Evolutionary conservation across 176 grass and related monocot genomes (phyloP), one percentile per base, ranked within the genome.

Genomic region (Thalia dealbata): DNA sequence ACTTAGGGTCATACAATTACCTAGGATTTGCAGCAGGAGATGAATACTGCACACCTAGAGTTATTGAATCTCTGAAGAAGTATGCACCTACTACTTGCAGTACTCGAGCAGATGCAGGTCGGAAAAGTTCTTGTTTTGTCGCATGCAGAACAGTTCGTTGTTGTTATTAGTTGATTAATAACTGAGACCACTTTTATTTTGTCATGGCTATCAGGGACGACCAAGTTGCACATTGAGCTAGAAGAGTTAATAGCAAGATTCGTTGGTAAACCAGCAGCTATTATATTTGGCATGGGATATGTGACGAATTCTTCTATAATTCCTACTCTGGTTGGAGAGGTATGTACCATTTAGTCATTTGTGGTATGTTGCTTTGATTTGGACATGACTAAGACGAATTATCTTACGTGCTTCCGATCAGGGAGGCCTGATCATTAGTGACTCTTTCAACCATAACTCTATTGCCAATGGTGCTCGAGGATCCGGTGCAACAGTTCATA

Each of bases 401-500:
- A 22, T 24, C 24, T 14, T 35, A 11, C 27, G 5, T 69, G 15
- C 21, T n/a, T n/a, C 3, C 22, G 11, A 44, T 23, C n/a, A 70
- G 67, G 67, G 67, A 25, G 67, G 67, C 21, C n/a, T 70, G 21
- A 70, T 70, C 12, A 26, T 70, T 24, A 70, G 67, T 48, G 67
- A 70, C 22, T 70, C 67, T 14, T 70, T 70, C 42, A 70, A 70
- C n/a, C 67, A 50, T 15, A 70, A 70, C 21, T 70, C 67, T 10
- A 70, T 70, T 25, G 67, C 46, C 67, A 50, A 7, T 70, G 67
- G 67, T 48, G 22, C 67, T 70, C 42, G 67, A 46, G 67, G 19
- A 7, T 70, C 67, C 0, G 67, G 67, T 24, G 43, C 67, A 24
- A 70, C 43, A 25, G 42, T 70, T 1, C 42, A 25, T 14, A 42